Evolutionary conservation across 148 eudicot species (phyloP), one percentile per base, ranked within the genome.

Genomic region (Silene latifolia): DNA sequence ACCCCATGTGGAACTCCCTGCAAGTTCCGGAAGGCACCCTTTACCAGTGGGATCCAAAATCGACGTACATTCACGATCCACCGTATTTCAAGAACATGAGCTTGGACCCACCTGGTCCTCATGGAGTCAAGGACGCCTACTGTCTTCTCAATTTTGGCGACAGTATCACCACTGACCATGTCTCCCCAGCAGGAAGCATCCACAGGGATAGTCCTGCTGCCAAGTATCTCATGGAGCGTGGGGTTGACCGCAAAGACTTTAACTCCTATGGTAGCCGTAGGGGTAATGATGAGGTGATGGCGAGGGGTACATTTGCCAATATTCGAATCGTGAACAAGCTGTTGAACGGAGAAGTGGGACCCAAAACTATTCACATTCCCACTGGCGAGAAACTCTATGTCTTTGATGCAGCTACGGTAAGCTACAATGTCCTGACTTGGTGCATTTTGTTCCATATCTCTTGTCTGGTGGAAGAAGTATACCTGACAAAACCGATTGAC

Each of bases 221-320:
- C 19, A 89, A 85, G 75, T 93, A 77, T 73, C 88, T 93, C 56
- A 78, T 88, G 82, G 97, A 91, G 29, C 90, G 87, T 69, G 98
- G 97, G 51, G 97, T 93, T 79, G 90, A 93, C n/a, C 90, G 93
- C 68, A 91, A 32, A 81, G 87, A 93, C 78, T 93, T 93, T 82
- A 91, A 93, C 78, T 93, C 98, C 18, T 93, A 93, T 70, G 98
- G 98, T 76, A 91, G 97, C 72, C 94, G 98, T n/a, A 90, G 98
- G 82, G 98, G 98, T 51, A 93, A 93, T 69, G 98, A 93, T 62
- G 97, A 93, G 74, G 86, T 93, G 76, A 93, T 93, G 98, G 90
- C 94, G 20, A 89, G 98, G 81, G 98, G 97, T 29, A 93, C 98
- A 60, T 93, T 93, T 78, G 98, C 98, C 29, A 93, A 93, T 75